These are phyloP conservation scores for Juglanconis juglandina DNA, from an alignment of 2,329 filamentous ascomycete species.

Conservation along the genomic window DNA sequence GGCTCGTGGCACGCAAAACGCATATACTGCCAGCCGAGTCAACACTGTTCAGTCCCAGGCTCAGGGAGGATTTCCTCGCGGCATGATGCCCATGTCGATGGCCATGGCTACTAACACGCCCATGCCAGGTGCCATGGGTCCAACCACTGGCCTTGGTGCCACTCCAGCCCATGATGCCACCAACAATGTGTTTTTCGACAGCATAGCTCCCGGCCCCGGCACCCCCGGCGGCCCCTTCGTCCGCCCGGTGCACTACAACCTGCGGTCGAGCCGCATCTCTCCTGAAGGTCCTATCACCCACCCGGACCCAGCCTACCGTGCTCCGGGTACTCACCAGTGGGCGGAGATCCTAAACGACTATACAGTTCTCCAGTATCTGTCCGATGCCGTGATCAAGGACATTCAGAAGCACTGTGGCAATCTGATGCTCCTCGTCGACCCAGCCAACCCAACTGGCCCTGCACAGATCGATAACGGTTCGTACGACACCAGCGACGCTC, in stretches of 20 bases:
- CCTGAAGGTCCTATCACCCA: slow-evolving; percentile 4
- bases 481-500: slow-evolving; percentile 10
- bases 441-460: background rate
- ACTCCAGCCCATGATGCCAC: no score
- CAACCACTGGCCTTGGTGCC: no score
- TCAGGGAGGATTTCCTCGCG: no score
- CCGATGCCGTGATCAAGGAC: slow-evolving; percentile 15
- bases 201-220: background rate
- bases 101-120: no score
- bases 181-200: background rate
- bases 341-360: slow-evolving; percentile 3
- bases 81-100: no score
- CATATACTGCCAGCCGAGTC: no score
- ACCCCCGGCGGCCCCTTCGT: background rate
- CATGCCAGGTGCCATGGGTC: no score
- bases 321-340: slow-evolving; percentile 15
- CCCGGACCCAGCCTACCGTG: slow-evolving; percentile 10
- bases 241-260: background rate
- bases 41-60: no score
- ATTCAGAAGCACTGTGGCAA: slow-evolving; percentile 15
- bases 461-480: background rate
- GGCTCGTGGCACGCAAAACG: no score
- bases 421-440: background rate
- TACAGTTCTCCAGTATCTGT: slow-evolving; percentile 3
- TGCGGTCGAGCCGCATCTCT: slow-evolving; percentile 7